Conservation (phyloP, 2,329 filamentous ascomycete genomes). For the Penicillium sp. region DNA sequence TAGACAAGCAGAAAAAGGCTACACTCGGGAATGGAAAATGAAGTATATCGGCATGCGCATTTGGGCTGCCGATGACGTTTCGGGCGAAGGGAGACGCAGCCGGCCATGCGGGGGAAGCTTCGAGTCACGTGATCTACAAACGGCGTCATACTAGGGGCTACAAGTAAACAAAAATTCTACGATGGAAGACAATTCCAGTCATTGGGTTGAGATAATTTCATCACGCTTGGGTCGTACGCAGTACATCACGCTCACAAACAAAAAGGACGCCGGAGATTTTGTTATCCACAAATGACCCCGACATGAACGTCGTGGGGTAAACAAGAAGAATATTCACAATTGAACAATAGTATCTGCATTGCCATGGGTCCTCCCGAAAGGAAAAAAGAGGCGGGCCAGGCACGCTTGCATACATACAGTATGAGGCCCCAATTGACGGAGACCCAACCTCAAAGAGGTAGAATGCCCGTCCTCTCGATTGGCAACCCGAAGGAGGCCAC, state of each 20-base stretch:
- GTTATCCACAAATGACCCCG: slow-evolving; percentile 24
- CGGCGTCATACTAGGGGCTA: not conserved
- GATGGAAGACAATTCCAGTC: not conserved
- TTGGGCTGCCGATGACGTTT: slow-evolving; percentile 27
- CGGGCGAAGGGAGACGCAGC: slow-evolving; percentile 31
- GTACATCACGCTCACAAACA: slow-evolving; percentile 21
- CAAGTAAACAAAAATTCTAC: not conserved
- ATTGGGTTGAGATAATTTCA: not conserved
- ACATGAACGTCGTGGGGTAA: slow-evolving; percentile 11
- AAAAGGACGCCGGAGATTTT: slow-evolving; percentile 16
- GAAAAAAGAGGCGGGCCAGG: not conserved
- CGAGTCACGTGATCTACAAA: slow-evolving; percentile 2
- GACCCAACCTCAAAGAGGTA: not conserved
- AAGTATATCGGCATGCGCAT: slow-evolving; percentile 1
- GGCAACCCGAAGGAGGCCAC: not conserved
- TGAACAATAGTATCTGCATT: slow-evolving; percentile 21
- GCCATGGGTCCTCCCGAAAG: slow-evolving; percentile 4
- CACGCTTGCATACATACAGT: slow-evolving; percentile 13
- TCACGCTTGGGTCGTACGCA: slow-evolving; percentile 17
- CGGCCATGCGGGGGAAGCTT: slow-evolving; percentile 10
- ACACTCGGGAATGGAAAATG: not conserved
- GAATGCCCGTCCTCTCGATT: not conserved
- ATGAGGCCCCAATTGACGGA: slow-evolving; percentile 6
- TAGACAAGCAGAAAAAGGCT: slow-evolving; percentile 1
- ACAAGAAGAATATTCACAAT: slow-evolving; percentile 28